Percentiles rank a stretch among this genome's conserved stretches.
Conservation (phyloP, 352 stramenopile species). For the Plasmopara muralis region DNA sequence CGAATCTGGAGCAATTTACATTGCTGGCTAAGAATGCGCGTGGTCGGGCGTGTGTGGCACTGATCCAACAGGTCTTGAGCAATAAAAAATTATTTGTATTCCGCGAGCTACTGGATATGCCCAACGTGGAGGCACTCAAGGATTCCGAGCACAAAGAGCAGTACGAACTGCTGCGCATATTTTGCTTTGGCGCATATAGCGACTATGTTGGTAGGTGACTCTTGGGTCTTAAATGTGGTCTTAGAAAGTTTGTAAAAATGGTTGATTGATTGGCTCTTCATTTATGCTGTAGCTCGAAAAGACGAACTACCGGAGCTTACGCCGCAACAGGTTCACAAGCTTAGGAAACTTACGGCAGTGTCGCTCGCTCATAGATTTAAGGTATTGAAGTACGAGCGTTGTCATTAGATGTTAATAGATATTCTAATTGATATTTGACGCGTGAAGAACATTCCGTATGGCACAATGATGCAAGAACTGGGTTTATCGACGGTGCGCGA, state of each 20-base stretch:
- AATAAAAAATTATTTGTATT: constrained; percentile 93
- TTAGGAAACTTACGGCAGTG: constrained; percentile 86
- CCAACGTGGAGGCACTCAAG: constrained; percentile 81
- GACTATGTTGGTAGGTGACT: constrained; percentile 70
- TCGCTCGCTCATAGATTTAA: constrained; percentile 81
- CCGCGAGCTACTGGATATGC: constrained; percentile 88
- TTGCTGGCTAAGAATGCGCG: constrained; percentile 88
- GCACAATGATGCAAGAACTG: constrained; percentile 67
- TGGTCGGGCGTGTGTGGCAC: constrained; percentile 82
- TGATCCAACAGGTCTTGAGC: constrained; percentile 90
- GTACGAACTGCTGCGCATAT: constrained; percentile 83
- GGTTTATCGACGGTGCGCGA: constrained; percentile 76
- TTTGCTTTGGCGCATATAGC: constrained; percentile 84
- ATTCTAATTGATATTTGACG: not conserved
- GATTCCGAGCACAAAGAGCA: constrained; percentile 70
- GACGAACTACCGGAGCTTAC: constrained; percentile 60
- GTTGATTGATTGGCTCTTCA: not conserved
- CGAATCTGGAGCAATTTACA: constrained; percentile 89
- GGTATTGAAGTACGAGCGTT: constrained; percentile 17
- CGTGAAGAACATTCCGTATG: constrained; percentile 74
- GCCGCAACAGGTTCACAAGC: constrained; percentile 69
- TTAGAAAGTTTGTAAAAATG: not conserved
- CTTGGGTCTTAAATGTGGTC: no score
- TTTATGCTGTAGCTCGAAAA: constrained; percentile 40
- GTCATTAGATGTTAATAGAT: not conserved